A percentile compares a stretch with the other conserved stretches of the same genome.
phyloP scores from a whole-genome alignment of 2,329 filamentous ascomycete species.

The Xylariomycetidae sp. region DNA sequence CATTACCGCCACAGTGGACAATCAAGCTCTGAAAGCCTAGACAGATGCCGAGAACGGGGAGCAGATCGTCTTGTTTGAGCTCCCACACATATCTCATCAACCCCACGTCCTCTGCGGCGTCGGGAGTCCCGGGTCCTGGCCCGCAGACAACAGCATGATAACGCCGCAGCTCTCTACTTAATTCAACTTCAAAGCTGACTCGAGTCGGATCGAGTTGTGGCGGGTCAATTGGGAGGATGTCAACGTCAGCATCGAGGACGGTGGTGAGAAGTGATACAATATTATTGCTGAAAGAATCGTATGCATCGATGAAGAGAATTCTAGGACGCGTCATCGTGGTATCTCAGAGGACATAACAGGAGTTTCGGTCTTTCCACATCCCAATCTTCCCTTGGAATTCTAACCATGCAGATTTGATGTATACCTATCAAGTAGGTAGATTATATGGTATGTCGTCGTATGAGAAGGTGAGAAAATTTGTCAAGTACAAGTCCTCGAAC shows the following conservation, averaged over 20 bases:
- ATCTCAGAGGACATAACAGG: no score
- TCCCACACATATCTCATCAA: constrained; percentile 75
- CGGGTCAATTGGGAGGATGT: constrained; percentile 69
- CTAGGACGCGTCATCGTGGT: constrained; percentile 27
- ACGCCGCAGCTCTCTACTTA: constrained; percentile 46
- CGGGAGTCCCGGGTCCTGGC: constrained; percentile 82
- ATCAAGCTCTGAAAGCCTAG: constrained; percentile 84
- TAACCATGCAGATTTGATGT: no score
- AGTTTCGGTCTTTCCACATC: no score
- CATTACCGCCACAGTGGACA: constrained; percentile 59
- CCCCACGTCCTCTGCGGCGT: constrained; percentile 70
- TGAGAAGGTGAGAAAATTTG: no score
- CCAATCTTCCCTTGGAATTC: no score
- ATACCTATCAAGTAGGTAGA: no score
- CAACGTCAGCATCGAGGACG: constrained; percentile 62
- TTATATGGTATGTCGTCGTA: no score
- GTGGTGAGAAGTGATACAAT: constrained; percentile 78
- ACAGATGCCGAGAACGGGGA: constrained; percentile 85
- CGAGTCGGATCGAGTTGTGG: constrained; percentile 41
- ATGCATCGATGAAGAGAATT: constrained; percentile 89
- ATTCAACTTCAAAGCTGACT: constrained; percentile 36
- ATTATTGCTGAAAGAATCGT: constrained; percentile 96
- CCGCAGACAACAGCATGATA: constrained; percentile 88
- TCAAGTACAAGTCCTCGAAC: no score
- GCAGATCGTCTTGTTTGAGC: constrained; percentile 49